Evolutionary conservation across 352 stramenopile species (phyloP).

Genomic region (Pseudoperonospora humuli): DNA sequence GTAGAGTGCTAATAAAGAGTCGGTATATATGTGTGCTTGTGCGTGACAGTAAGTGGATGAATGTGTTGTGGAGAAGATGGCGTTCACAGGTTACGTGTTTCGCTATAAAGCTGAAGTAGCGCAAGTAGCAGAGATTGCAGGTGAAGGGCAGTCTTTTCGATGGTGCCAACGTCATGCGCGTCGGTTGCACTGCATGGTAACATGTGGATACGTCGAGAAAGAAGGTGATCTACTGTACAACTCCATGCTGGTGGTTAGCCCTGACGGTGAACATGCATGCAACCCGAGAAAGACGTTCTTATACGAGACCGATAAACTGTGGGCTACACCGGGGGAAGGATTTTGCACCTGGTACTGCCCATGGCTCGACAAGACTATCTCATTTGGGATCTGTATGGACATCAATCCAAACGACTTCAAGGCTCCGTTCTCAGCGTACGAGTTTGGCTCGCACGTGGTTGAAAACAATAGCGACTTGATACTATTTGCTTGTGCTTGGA

Average conservation of each 20-base stretch:
- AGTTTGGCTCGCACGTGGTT: conserved; percentile 58
- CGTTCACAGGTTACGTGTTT: conserved; percentile 81
- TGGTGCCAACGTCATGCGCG: conserved; percentile 63
- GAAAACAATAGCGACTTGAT: conserved; percentile 54
- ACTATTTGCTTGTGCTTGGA: conserved; percentile 80
- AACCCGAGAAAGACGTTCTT: conserved; percentile 79
- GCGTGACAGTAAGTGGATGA: not conserved
- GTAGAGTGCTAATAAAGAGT: conserved; percentile 12
- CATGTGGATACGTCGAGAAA: conserved; percentile 65
- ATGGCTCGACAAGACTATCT: conserved; percentile 70
- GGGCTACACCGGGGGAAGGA: conserved; percentile 54
- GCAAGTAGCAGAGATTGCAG: conserved; percentile 54
- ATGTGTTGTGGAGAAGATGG: conserved; percentile 42
- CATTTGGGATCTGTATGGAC: conserved; percentile 87
- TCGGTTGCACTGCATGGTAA: conserved; percentile 56
- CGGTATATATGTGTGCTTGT: not conserved
- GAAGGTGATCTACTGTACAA: conserved; percentile 54
- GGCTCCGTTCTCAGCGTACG: conserved; percentile 53
- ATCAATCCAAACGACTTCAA: conserved; percentile 83
- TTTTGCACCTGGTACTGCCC: too few relatives aligned
- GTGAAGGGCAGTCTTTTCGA: conserved; percentile 42
- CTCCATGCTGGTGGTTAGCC: conserved; percentile 74
- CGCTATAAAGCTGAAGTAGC: conserved; percentile 40
- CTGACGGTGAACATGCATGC: conserved; percentile 50
- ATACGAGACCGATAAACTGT: conserved; percentile 82